Conservation (phyloP, 108 stramenopile species). For the Cyclotella baltica region DNA sequence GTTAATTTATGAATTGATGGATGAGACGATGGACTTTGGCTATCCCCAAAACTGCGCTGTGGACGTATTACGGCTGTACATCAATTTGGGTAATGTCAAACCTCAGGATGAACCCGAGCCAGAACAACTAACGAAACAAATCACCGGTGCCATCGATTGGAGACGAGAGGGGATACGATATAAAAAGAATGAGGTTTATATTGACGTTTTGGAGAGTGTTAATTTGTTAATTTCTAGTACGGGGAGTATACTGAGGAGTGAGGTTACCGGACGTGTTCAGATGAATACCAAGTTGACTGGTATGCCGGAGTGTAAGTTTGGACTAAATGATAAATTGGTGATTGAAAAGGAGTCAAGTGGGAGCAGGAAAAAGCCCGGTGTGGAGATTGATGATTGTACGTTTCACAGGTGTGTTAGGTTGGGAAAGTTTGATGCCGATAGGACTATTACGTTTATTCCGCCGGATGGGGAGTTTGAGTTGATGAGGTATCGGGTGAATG, state of each 20-base stretch:
- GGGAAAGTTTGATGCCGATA: slow-evolving; percentile 99
- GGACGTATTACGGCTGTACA: slow-evolving; percentile 97
- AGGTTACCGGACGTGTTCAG: slow-evolving; percentile 95
- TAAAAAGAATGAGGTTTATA: slow-evolving; percentile 99
- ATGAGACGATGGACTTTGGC: slow-evolving; percentile 99
- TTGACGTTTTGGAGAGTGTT: slow-evolving; percentile 97
- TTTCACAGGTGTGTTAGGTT: slow-evolving; percentile 98
- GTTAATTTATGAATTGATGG: slow-evolving; percentile 98
- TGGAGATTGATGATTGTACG: slow-evolving; percentile 99
- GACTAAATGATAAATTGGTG: slow-evolving; percentile 98
- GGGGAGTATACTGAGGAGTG: slow-evolving; percentile 91
- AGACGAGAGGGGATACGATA: slow-evolving; percentile 97
- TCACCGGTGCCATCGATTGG: slow-evolving; percentile 99
- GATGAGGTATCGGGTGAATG: slow-evolving; percentile 98
- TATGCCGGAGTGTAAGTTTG: slow-evolving; percentile 98
- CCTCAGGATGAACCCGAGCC: slow-evolving; percentile 86
- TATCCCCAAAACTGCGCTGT: slow-evolving; percentile 99
- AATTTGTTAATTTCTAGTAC: slow-evolving; percentile 94
- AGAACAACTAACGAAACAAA: slow-evolving; percentile 90
- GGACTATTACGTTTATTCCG: slow-evolving; percentile 99
- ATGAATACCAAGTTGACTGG: slow-evolving; percentile 99
- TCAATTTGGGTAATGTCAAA: slow-evolving; percentile 93
- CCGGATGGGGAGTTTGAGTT: slow-evolving; percentile 99
- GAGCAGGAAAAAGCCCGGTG: slow-evolving; percentile 82
- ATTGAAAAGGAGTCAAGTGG: slow-evolving; percentile 94